Conservation (phyloP, 2,329 filamentous ascomycete species). For the Calonectria honghensis region DNA sequence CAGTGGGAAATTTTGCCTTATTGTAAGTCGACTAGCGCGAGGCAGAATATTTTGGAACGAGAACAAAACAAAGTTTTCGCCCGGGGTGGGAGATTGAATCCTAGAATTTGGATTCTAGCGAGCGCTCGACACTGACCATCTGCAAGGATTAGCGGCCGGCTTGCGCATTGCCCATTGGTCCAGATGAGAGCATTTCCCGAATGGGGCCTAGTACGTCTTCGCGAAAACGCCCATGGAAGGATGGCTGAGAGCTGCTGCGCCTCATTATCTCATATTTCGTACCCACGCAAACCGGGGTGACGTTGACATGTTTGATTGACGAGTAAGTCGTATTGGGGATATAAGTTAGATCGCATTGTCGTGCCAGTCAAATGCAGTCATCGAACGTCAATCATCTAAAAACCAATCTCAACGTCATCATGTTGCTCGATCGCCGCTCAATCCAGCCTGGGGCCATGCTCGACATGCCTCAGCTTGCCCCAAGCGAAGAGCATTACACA, state of each 20-base stretch:
- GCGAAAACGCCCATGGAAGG: not conserved
- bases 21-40: not conserved
- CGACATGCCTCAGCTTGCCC: not conserved
- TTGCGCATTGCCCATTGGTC: not conserved
- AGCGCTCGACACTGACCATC: not conserved
- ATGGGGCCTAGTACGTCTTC: not conserved
- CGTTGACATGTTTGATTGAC: not conserved
- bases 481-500: slow-evolving; percentile 6
- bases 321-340: not conserved
- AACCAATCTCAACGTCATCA: not conserved
- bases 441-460: slow-evolving; percentile 16
- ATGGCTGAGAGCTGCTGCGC: slow-evolving; percentile 4
- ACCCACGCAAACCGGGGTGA: not conserved
- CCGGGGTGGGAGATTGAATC: not conserved
- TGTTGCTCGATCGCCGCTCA: slow-evolving; percentile 8
- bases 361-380: not conserved
- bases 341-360: not conserved
- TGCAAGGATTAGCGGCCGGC: not conserved
- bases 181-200: not conserved
- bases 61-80: not conserved
- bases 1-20: not conserved
- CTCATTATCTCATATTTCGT: slow-evolving; percentile 6
- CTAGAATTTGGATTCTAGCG: not conserved
- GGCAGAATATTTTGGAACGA: slow-evolving; percentile 9
- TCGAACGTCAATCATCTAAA: not conserved